These are phyloP conservation scores for Mixia osmundae DNA, from an alignment of 1,284 basidiomycete species.

Conservation along the genomic window DNA sequence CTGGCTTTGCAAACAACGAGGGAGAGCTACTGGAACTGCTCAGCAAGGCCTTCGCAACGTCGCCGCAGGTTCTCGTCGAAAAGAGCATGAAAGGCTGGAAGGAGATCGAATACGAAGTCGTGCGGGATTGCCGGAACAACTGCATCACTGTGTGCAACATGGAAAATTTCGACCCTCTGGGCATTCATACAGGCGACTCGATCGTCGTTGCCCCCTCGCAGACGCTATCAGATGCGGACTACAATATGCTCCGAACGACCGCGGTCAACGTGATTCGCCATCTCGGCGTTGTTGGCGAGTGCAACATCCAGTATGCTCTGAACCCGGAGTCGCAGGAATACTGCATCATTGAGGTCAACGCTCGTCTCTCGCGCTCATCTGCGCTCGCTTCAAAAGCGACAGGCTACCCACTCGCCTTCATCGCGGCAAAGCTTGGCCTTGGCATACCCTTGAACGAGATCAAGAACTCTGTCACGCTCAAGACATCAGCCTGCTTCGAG, in stretches of 20 bases:
- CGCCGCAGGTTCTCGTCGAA: slow-evolving; percentile 90
- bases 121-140: slow-evolving; percentile 90
- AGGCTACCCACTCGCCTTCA: slow-evolving; percentile 93
- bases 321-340: slow-evolving; percentile 89
- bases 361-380: slow-evolving; percentile 92
- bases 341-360: slow-evolving; percentile 98
- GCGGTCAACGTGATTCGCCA: slow-evolving; percentile 96
- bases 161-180: slow-evolving; percentile 99
- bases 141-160: slow-evolving; percentile 99
- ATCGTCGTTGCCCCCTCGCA: slow-evolving; percentile 96
- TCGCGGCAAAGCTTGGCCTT: slow-evolving; percentile 90
- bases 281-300: slow-evolving; percentile 89
- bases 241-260: slow-evolving; percentile 95
- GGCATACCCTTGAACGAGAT: slow-evolving; percentile 95
- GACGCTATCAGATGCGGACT: slow-evolving; percentile 88
- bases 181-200: slow-evolving; percentile 98
- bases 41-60: slow-evolving; percentile 82
- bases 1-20: slow-evolving; percentile 81
- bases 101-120: slow-evolving; percentile 98
- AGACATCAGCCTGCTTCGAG: slow-evolving; percentile 93
- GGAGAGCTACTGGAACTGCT: slow-evolving; percentile 66
- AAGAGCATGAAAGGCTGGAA: slow-evolving; percentile 99
- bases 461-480: slow-evolving; percentile 87
- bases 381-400: slow-evolving; percentile 96
- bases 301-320: slow-evolving; percentile 96